Evolutionary conservation across 805 yeast genomes (phyloP), one percentile per base, ranked within the genome.

Genomic region (Debaryomyces maramus): DNA sequence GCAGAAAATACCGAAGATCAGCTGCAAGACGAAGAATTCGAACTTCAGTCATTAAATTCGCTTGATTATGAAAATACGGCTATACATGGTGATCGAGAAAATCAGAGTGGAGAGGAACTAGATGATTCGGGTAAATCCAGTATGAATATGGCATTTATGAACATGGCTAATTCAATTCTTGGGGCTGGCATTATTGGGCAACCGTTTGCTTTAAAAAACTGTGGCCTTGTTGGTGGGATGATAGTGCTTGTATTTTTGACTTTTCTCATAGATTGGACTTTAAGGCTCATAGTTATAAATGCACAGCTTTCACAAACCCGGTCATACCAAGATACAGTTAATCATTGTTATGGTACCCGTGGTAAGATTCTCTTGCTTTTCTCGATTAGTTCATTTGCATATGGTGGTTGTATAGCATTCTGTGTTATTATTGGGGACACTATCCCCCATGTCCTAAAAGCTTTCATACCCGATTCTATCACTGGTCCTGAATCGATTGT

Each of bases 181-280:
- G 98, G 98, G 0, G 97, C 98, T 0, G 98, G 98, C 6, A 87
- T 91, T 39, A 88, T 91, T 22, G 96, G 97, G 1, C 95, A 89
- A 47, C 95, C 98, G 2, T 85, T 82, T 48, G 97, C 97, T 0
- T 79, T 90, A 53, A 70, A 75, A 33, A 87, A 89, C 52, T 75
- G 87, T 14, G 98, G 98, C 0, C 60, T 91, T 3, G 42, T 82
- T 0, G 88, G 91, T 0, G 95, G 96, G 3, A 54, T 83, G 0
- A 16, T 88, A 2, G 72, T 81, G 5, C 71, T 88, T 56, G 52
- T 80, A 0, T 52, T 75, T 0, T 63, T 91, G 39, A 81, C 95
- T 0, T 43, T 81, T 2, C 67, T 88, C 11, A 88, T 89, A 9
- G 97, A 91, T 62, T 90, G 97, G 93, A 90, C 98, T 0, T 53